Evolutionary conservation across 768 basidiomycete species (phyloP), one percentile per base, ranked within the genome.

Genomic region (Coprinopsis strossmayeri): DNA sequence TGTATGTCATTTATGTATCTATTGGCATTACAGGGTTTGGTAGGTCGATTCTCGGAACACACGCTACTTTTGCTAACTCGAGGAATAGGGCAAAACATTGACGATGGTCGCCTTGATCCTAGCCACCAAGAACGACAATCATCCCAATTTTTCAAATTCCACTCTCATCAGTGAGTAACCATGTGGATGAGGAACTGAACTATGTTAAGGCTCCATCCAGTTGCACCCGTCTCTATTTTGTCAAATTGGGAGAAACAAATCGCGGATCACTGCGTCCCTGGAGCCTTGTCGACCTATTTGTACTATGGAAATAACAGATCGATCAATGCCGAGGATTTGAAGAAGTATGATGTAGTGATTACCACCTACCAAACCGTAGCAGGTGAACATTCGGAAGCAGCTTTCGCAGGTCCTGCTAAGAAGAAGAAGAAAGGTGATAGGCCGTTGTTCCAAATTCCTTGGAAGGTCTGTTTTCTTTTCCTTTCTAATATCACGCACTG

Each of bases 171-270:
- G 92, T 87, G 55, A 45, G 74, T 53, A 34, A 17, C 38, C 1
- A 12, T 21, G 12, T 50, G 4, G 9, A 41, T 21, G 11, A 39
- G 1, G 46, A 32, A 7, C 23, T 25, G n/a, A 15, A 41, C 24
- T 18, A 23, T 38, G 46, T 18, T 48, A 23, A 4, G 20, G 18
- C 17, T 42, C 24, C 34, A 3, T 51, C 3, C 53, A 91, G 90
- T 93, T 41, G 79, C 76, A 5, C 91, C 91, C 3, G 77, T 93
- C 21, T 91, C 88, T 5, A 80, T 93, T 5, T 67, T 93, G 5
- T 89, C 87, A 4, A 94, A 92, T 56, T 91, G 89, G 89, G 85
- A 88, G 61, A 84, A 87, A 55, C 90, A 91, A 61, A 79, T 91
- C 5, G 61, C 73, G 26, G 89, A 91, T 30, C 90, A 91, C 53